phyloP scores from a whole-genome alignment of 2,329 filamentous ascomycete genomes.

The Volutella citrinella region DNA sequence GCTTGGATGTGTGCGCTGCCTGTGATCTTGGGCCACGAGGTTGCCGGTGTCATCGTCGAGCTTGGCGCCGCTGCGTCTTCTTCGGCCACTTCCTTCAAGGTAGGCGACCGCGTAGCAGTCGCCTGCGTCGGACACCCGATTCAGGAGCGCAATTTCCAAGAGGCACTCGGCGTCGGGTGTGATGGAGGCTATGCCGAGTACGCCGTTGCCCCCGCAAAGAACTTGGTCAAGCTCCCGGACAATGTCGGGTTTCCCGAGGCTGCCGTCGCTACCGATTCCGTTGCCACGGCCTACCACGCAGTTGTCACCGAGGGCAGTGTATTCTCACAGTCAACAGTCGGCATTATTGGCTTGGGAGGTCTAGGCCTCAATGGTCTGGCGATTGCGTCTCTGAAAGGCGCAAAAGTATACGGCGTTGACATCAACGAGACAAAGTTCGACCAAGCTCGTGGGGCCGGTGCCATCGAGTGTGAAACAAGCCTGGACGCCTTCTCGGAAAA shows the following conservation, averaged over 20 bases:
- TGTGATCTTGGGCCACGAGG: slow-evolving; percentile 9
- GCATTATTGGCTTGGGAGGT: slow-evolving; percentile 9
- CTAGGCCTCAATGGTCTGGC: slow-evolving; percentile 11
- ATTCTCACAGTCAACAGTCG: slow-evolving; percentile 1
- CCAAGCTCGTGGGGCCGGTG: slow-evolving; percentile 4
- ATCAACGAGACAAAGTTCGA: slow-evolving; percentile 9
- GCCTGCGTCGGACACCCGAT: slow-evolving; percentile 9
- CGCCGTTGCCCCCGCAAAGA: slow-evolving; percentile 3
- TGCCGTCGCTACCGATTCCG: slow-evolving; percentile 11
- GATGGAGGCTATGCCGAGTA: slow-evolving; percentile 5
- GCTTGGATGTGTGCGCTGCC: slow-evolving; percentile 6
- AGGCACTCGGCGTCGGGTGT: slow-evolving; percentile 4
- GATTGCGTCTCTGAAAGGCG: slow-evolving; percentile 6
- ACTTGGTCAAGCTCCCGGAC: slow-evolving; percentile 10
- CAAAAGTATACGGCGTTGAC: slow-evolving; percentile 11
- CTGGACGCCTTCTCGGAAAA: slow-evolving; percentile 1
- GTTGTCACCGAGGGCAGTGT: slow-evolving; percentile 4
- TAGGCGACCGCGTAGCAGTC: slow-evolving; percentile 9
- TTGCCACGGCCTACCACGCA: slow-evolving; percentile 12
- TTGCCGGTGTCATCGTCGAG: slow-evolving; percentile 8
- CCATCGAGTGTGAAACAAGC: slow-evolving; percentile 1
- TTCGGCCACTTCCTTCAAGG: slow-evolving; percentile 2
- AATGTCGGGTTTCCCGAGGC: slow-evolving; percentile 6
- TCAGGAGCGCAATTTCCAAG: slow-evolving; percentile 3
- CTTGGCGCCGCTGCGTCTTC: slow-evolving; percentile 6